Conservation (phyloP, 2,329 filamentous ascomycete species). For the Colletotrichum lupini region DNA sequence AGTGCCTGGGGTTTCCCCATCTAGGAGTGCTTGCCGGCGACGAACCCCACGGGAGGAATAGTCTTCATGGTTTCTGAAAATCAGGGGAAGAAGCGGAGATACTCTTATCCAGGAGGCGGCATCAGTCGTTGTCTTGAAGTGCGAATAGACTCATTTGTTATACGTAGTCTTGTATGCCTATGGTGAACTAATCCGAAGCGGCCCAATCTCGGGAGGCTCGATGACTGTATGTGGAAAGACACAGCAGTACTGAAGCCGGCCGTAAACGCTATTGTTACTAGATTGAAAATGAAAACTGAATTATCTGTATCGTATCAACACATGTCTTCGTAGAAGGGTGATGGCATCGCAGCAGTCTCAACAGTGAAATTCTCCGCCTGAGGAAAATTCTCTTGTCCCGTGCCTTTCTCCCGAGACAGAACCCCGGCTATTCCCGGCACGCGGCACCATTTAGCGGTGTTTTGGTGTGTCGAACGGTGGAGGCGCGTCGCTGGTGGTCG, state of each 20-base stretch:
- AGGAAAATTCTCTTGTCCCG: neutral
- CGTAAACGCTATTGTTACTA: too few species aligned
- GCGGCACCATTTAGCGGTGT: neutral
- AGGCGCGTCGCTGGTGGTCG: neutral
- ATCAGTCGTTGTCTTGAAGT: neutral
- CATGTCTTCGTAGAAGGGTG: too few species aligned
- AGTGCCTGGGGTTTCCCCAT: conserved; percentile 25
- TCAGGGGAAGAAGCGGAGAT: neutral
- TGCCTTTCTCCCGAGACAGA: neutral
- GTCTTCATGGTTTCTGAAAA: neutral
- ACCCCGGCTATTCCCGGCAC: neutral
- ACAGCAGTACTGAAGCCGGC: too few species aligned
- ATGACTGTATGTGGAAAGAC: too few species aligned
- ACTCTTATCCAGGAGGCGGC: neutral
- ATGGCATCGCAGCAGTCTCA: neutral
- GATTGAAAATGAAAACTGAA: neutral
- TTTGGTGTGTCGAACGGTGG: neutral
- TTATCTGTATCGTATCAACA: neutral
- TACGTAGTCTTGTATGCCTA: neutral
- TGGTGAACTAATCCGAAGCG: too few species aligned
- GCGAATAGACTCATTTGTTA: neutral
- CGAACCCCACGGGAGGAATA: neutral
- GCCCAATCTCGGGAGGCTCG: too few species aligned
- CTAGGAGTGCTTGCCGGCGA: neutral
- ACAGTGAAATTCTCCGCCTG: neutral